Conservation (phyloP, 805 yeast genomes). For the Candida takata region DNA sequence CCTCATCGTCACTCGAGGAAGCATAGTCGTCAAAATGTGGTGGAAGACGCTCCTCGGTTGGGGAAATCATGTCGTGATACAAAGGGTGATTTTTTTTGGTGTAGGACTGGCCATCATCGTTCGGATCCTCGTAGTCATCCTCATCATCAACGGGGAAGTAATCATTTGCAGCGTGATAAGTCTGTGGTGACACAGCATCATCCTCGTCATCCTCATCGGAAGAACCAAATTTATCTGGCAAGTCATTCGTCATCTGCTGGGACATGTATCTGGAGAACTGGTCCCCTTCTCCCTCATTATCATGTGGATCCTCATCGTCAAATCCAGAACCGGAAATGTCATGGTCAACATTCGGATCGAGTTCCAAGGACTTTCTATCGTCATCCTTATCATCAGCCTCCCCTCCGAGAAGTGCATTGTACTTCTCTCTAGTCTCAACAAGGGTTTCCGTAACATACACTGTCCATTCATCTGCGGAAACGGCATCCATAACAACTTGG, state of each 20-base stretch:
- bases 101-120: slow-evolving; percentile 75
- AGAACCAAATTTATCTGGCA: slow-evolving; percentile 51
- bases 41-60: slow-evolving; percentile 15
- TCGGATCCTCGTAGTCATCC: slow-evolving; percentile 72
- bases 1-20: slow-evolving; percentile 19
- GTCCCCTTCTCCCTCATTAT: slow-evolving; percentile 19
- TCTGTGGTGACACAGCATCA: slow-evolving; percentile 15
- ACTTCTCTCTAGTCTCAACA: slow-evolving; percentile 86
- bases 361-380: slow-evolving; percentile 24
- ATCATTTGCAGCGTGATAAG: slow-evolving; percentile 9
- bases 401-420: slow-evolving; percentile 92
- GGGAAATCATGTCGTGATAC: slow-evolving; percentile 33
- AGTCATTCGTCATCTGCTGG: slow-evolving; percentile 57
- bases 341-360: slow-evolving; percentile 33
- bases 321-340: slow-evolving; percentile 25
- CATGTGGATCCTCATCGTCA: slow-evolving; percentile 12
- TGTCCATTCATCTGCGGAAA: slow-evolving; percentile 53
- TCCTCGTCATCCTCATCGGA: slow-evolving; percentile 39
- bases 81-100: slow-evolving; percentile 54
- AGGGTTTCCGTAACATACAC: slow-evolving; percentile 75
- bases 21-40: slow-evolving; percentile 17
- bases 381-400: slow-evolving; percentile 30
- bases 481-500: slow-evolving; percentile 30
- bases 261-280: slow-evolving; percentile 51
- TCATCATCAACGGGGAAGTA: slow-evolving; percentile 32